Evolutionary conservation across 441 rosid species (phyloP).

Genomic region (Erysimum pusillum): DNA sequence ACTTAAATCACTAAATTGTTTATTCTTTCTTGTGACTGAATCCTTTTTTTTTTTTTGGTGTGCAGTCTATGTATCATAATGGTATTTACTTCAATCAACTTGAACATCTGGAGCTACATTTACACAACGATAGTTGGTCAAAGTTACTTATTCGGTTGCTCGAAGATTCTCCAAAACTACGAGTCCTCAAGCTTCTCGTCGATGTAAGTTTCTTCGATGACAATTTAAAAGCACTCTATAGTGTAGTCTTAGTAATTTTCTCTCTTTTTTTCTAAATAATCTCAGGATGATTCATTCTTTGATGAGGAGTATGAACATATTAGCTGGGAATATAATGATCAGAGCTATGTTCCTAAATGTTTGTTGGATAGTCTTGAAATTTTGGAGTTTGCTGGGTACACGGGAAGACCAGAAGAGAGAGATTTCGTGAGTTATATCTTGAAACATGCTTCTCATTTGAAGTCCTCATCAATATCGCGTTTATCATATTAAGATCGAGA

Average conservation of each 20-base stretch:
- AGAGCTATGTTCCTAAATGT: background rate
- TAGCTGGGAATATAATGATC: background rate
- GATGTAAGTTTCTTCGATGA: background rate
- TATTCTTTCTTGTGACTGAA: background rate
- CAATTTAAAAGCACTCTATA: background rate
- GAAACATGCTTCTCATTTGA: background rate
- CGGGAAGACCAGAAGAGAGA: background rate
- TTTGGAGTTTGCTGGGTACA: conserved; percentile 1
- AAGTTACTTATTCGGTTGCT: background rate
- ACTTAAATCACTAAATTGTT: background rate
- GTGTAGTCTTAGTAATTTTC: background rate
- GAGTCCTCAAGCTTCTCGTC: background rate
- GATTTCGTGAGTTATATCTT: background rate
- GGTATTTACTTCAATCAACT: background rate
- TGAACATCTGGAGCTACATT: background rate
- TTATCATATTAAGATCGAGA: background rate
- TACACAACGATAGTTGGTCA: background rate
- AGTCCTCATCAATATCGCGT: background rate
- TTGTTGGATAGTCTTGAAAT: background rate
- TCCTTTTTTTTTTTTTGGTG: background rate
- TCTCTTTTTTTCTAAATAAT: background rate
- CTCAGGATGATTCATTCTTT: background rate
- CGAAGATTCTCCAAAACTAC: background rate
- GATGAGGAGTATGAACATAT: background rate
- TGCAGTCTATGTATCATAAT: background rate